These are phyloP conservation scores for Coemansia furcata DNA, from an alignment of 192 early-diverging fungal genomes.

Conservation along the genomic window DNA sequence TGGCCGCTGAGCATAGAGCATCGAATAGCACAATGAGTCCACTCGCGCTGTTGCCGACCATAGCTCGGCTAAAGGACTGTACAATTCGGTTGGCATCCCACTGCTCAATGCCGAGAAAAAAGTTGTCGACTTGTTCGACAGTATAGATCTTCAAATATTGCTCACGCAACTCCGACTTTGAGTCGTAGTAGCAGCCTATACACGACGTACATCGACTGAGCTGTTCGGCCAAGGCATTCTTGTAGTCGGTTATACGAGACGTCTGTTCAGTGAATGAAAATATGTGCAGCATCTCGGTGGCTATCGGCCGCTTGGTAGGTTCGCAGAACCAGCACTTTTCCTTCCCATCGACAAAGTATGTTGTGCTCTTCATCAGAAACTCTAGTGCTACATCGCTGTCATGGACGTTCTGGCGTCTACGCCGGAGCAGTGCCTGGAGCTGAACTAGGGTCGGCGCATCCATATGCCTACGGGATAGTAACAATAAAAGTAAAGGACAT, in stretches of 20 bases:
- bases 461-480: background rate
- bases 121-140: slow-evolving; percentile 5
- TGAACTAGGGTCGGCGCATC: slow-evolving; percentile 8
- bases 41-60: background rate
- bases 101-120: slow-evolving; percentile 17
- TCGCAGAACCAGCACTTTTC: slow-evolving; percentile 54
- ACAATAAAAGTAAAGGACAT: background rate
- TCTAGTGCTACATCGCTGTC: background rate
- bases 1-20: slow-evolving; percentile 15
- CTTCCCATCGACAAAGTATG: slow-evolving; percentile 38
- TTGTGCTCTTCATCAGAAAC: slow-evolving; percentile 26
- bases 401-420: slow-evolving; percentile 5
- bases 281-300: slow-evolving; percentile 46
- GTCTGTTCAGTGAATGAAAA: slow-evolving; percentile 29
- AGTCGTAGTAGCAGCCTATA: slow-evolving; percentile 30
- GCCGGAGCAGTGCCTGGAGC: slow-evolving; percentile 15
- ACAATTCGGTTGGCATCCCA: slow-evolving; percentile 43
- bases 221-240: slow-evolving; percentile 21
- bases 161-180: slow-evolving; percentile 24
- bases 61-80: slow-evolving; percentile 1
- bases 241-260: slow-evolving; percentile 10
- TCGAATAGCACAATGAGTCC: slow-evolving; percentile 28
- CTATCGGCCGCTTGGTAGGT: slow-evolving; percentile 13
- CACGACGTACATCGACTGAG: slow-evolving; percentile 42
- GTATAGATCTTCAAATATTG: slow-evolving; percentile 26